These are phyloP conservation scores for Dothideomycetidae sp. DNA, from an alignment of 2,329 filamentous ascomycete species.

Conservation along the genomic window DNA sequence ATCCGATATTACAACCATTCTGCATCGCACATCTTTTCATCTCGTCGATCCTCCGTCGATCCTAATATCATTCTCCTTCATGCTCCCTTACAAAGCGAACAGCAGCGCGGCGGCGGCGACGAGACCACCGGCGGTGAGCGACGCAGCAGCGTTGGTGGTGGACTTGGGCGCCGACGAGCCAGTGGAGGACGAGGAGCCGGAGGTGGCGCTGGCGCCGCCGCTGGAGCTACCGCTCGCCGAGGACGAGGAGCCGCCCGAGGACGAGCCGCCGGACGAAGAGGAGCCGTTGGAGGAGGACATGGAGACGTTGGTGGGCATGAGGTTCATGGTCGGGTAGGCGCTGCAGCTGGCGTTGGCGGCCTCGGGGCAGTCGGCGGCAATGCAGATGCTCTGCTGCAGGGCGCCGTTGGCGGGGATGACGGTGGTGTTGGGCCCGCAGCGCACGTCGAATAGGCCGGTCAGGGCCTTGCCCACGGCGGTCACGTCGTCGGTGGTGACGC, in stretches of 20 bases:
- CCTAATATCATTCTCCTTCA: constrained; percentile 1
- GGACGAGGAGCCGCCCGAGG: constrained; percentile 6
- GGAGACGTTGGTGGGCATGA: constrained; percentile 11
- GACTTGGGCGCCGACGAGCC: constrained; percentile 3
- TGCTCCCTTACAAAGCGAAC: constrained; percentile 4
- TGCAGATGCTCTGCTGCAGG: constrained; percentile 44
- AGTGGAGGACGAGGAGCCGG: constrained; percentile 2
- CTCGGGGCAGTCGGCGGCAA: constrained; percentile 35
- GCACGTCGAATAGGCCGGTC: constrained; percentile 36
- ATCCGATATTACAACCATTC: too few relatives aligned
- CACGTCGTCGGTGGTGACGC: constrained; percentile 41
- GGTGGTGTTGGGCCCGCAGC: constrained; percentile 34
- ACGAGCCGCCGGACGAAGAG: constrained; percentile 2
- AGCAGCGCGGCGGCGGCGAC: constrained; percentile 4
- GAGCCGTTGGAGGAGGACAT: neutral
- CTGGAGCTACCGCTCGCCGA: constrained; percentile 1
- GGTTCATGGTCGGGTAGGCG: constrained; percentile 26
- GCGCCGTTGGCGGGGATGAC: constrained; percentile 33
- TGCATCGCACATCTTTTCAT: too few relatives aligned
- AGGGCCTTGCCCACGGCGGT: constrained; percentile 36
- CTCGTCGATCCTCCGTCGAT: too few relatives aligned
- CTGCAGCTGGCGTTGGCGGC: constrained; percentile 34
- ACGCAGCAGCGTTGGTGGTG: constrained; percentile 5
- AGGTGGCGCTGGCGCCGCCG: neutral
- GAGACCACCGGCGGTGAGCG: constrained; percentile 4